phyloP scores from a whole-genome alignment of 768 basidiomycete genomes.

The Lactarius pseudohatsudake region DNA sequence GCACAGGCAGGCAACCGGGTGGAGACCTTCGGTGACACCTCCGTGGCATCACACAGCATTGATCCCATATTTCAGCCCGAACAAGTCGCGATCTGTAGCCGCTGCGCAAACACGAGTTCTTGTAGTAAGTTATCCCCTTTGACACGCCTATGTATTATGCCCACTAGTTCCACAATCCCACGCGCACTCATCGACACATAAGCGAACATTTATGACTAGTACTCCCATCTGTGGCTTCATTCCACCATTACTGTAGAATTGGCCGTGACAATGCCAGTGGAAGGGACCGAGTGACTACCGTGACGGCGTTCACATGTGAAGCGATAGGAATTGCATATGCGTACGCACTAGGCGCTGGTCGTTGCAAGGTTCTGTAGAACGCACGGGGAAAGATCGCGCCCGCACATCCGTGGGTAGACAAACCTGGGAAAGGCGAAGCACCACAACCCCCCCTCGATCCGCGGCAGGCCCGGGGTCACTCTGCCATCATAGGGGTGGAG shows the following conservation, averaged over 20 bases:
- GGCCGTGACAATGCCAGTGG: slow-evolving; percentile 3
- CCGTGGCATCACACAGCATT: slow-evolving; percentile 15
- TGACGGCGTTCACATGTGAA: slow-evolving; percentile 16
- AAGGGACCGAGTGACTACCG: background rate
- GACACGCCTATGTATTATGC: background rate
- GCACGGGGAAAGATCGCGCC: slow-evolving; percentile 26
- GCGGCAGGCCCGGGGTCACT: slow-evolving; percentile 3
- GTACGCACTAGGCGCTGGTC: slow-evolving; percentile 14
- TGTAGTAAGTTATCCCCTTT: background rate
- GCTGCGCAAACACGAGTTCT: background rate
- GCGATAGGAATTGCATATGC: slow-evolving; percentile 14
- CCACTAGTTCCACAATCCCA: background rate
- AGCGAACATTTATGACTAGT: slow-evolving; percentile 1
- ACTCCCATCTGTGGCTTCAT: background rate
- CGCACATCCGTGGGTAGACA: slow-evolving; percentile 7
- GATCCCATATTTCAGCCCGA: slow-evolving; percentile 19
- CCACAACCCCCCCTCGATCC: slow-evolving; percentile 15
- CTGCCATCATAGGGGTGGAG: slow-evolving; percentile 4
- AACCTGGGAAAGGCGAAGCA: slow-evolving; percentile 9
- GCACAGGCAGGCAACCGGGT: slow-evolving; percentile 13
- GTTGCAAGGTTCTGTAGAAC: slow-evolving; percentile 2
- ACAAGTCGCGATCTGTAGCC: slow-evolving; percentile 27
- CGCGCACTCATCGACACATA: slow-evolving; percentile 6
- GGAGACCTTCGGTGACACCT: slow-evolving; percentile 15
- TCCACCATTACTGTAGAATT: background rate